phyloP scores from a whole-genome alignment of 169 alveolate genomes.

The Cryptosporidium felis region DNA sequence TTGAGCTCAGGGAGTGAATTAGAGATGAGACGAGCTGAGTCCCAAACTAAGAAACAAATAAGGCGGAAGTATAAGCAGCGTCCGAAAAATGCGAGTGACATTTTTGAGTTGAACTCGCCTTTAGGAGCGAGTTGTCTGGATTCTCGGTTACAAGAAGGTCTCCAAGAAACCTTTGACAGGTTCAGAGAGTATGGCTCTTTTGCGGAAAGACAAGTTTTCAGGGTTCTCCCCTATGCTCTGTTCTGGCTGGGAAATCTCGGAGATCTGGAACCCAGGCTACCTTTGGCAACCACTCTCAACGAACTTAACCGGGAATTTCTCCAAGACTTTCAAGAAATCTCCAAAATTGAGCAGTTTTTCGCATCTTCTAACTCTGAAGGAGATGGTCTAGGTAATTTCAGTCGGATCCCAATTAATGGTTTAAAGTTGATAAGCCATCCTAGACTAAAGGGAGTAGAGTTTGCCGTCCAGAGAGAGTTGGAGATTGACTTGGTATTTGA shows the following conservation, averaged over 20 bases:
- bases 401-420: neutral
- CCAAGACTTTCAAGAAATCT: neutral
- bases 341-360: neutral
- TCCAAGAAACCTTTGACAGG: neutral
- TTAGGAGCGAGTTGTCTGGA: conserved; percentile 13
- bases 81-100: conserved; percentile 27
- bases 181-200: neutral
- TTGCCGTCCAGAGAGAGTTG: neutral
- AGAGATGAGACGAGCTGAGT: neutral
- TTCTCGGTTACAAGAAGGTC: neutral
- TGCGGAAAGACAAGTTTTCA: neutral
- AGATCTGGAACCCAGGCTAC: neutral
- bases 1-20: neutral
- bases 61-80: conserved; percentile 7
- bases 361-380: neutral
- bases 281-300: too few species aligned
- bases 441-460: neutral
- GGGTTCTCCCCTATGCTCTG: conserved; percentile 12
- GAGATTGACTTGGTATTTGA: conserved; percentile 2
- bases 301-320: neutral
- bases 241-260: neutral
- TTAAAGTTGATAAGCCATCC: neutral
- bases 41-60: neutral
- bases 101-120: conserved; percentile 41
- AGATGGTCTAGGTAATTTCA: neutral